Conservation (phyloP, 768 basidiomycete species). For the Hygrophoropsis aurantiaca region DNA sequence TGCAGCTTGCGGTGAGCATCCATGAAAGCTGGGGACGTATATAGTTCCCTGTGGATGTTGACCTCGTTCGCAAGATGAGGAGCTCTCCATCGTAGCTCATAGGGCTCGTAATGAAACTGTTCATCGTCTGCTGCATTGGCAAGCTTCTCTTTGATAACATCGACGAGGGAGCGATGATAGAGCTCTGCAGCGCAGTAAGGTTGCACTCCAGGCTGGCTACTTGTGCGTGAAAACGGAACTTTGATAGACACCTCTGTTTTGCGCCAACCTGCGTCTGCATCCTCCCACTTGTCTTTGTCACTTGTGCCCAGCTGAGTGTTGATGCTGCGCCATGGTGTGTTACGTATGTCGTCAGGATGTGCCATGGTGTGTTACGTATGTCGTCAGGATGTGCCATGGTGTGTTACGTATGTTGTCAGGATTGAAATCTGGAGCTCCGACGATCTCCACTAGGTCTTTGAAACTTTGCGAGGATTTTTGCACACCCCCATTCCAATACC, state of each 20-base stretch:
- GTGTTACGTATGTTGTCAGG: constrained; percentile 15
- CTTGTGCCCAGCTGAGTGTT: constrained; percentile 8
- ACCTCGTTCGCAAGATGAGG: not conserved
- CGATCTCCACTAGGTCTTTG: constrained; percentile 7
- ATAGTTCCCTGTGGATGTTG: constrained; percentile 12
- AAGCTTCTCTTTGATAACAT: constrained; percentile 17
- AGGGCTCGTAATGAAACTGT: constrained; percentile 16
- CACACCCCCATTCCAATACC: constrained; percentile 17
- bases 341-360: no score
- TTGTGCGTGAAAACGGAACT: constrained; percentile 1
- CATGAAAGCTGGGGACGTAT: constrained; percentile 8
- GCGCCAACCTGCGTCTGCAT: constrained; percentile 1
- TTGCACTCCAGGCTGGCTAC: constrained; percentile 1
- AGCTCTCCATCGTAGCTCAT: constrained; percentile 12
- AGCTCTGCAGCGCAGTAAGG: constrained; percentile 6
- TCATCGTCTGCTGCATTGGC: constrained; percentile 1
- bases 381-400: no score
- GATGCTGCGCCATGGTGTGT: constrained; percentile 9
- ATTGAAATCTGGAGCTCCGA: constrained; percentile 11
- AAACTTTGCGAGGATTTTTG: constrained; percentile 15
- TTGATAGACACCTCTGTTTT: not conserved
- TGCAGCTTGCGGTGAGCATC: constrained; percentile 14
- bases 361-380: no score
- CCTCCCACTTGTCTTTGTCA: constrained; percentile 1
- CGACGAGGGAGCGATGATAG: constrained; percentile 13